phyloP scores from a whole-genome alignment of 2,329 filamentous ascomycete species.

The Falciphora oryzae region DNA sequence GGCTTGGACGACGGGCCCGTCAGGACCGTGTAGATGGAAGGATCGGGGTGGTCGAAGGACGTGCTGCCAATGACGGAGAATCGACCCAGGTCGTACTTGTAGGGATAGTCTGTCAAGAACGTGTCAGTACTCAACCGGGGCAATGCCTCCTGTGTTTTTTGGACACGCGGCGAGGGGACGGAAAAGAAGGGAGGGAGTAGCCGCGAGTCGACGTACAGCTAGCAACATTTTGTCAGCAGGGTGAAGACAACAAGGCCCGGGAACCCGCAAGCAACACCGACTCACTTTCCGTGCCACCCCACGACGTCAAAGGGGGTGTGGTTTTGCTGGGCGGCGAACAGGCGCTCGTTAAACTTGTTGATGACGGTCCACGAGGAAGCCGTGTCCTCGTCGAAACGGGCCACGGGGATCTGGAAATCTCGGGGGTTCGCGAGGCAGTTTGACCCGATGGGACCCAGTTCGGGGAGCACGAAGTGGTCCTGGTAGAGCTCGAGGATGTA shows the following conservation, averaged over 20 bases:
- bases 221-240: too few relatives aligned
- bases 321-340: constrained; percentile 59
- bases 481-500: constrained; percentile 73
- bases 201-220: too few relatives aligned
- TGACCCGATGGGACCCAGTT: constrained; percentile 67
- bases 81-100: constrained; percentile 74
- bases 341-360: constrained; percentile 60
- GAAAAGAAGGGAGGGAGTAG: too few relatives aligned
- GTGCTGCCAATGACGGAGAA: constrained; percentile 71
- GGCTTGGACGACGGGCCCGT: constrained; percentile 55
- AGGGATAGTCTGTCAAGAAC: constrained; percentile 63
- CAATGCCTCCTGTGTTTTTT: too few relatives aligned
- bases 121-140: too few relatives aligned
- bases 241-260: too few relatives aligned
- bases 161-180: too few relatives aligned
- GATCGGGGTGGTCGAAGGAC: constrained; percentile 72
- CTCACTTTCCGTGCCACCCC: constrained; percentile 60
- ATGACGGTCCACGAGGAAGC: constrained; percentile 41
- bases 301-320: constrained; percentile 76
- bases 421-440: constrained; percentile 69
- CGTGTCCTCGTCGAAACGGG: constrained; percentile 58
- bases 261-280: too few relatives aligned
- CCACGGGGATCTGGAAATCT: constrained; percentile 70
- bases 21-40: constrained; percentile 69
- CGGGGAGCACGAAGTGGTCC: constrained; percentile 65